Base-by-base conservation (phyloP, 1,139 yeast species). In the Saccharomyces hybrid region DNA sequence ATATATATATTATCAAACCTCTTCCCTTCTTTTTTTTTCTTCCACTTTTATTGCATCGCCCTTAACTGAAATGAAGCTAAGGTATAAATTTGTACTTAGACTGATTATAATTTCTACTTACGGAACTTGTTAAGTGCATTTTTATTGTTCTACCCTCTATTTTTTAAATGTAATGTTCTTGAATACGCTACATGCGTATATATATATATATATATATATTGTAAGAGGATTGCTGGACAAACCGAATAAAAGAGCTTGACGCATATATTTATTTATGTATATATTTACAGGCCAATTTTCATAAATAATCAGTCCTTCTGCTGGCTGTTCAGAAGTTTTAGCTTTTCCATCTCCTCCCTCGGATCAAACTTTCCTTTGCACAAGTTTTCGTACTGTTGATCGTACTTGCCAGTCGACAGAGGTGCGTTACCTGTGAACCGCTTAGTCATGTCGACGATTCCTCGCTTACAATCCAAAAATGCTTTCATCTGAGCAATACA, bases 361-460 rank as follows among this genome's bases (percentile, higher is more conserved):
- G 97, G 82, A 67, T 90, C 84, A 66, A 87, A 90, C 56, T 90
- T 78, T 0, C 98, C 99, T 3, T 76, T 70, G 0, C 91, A 84
- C 57, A 93, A 75, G 58, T 86, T 86, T 46, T 84, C 88, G 61
- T 86, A 86, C 52, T 88, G 88, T 56, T 88, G 93, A 64, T 91
- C 97, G 70, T 86, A 91, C 67, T 84, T 86, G 0, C 99, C 99
- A 1, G 96, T 88, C 8, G 97, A 88, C 51, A 88, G 72, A 0
- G 98, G 91, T 0, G 95, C 99, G 66, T 93, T 93, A 7, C 99
- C 99, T 68, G 88, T 79, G 75, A 93, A 88, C 62, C 99, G 79
- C 70, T 90, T 91, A 5, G 93, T 74, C 95, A 89, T 89, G 66
- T 90, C 97, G 57, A 88, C 84, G 65, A 82, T 81, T 14, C 96